phyloP scores from a whole-genome alignment of 768 basidiomycete genomes.

The Asterophora parasitica region DNA sequence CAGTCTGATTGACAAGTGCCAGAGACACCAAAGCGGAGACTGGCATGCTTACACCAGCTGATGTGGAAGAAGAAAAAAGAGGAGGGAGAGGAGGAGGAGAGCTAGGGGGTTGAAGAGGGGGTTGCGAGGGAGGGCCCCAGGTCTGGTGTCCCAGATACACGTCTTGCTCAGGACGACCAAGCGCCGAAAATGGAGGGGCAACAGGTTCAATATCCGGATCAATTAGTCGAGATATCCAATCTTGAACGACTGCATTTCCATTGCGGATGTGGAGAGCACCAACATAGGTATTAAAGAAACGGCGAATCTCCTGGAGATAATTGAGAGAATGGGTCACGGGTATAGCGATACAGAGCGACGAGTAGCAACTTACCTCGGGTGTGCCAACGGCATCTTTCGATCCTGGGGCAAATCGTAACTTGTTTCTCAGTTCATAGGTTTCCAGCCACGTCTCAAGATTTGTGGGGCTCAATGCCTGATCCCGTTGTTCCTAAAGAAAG shows the following conservation, averaged over 20 bases:
- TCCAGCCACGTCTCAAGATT: conserved; percentile 47
- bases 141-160: conserved; percentile 4
- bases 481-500: conserved; percentile 21
- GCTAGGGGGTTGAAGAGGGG: conserved; percentile 22
- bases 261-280: conserved; percentile 62
- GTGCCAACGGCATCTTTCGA: conserved; percentile 31
- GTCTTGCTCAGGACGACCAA: conserved; percentile 16
- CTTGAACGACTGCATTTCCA: conserved; percentile 43
- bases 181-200: conserved; percentile 1
- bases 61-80: conserved; percentile 24
- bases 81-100: conserved; percentile 32
- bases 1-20: conserved; percentile 50
- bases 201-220: conserved; percentile 34
- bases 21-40: conserved; percentile 31
- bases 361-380: conserved; percentile 19
- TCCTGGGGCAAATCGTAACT: conserved; percentile 44
- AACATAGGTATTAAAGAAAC: conserved; percentile 56
- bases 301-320: conserved; percentile 44
- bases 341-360: neutral
- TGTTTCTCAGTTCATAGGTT: conserved; percentile 46
- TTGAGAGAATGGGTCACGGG: neutral
- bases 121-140: conserved; percentile 10
- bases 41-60: conserved; percentile 4
- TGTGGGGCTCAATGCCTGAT: conserved; percentile 29
- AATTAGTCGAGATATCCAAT: conserved; percentile 57